A percentile compares a stretch with the other conserved stretches of the same genome.
Conservation (phyloP, 2,329 filamentous ascomycete genomes). For the Claviceps africana region DNA sequence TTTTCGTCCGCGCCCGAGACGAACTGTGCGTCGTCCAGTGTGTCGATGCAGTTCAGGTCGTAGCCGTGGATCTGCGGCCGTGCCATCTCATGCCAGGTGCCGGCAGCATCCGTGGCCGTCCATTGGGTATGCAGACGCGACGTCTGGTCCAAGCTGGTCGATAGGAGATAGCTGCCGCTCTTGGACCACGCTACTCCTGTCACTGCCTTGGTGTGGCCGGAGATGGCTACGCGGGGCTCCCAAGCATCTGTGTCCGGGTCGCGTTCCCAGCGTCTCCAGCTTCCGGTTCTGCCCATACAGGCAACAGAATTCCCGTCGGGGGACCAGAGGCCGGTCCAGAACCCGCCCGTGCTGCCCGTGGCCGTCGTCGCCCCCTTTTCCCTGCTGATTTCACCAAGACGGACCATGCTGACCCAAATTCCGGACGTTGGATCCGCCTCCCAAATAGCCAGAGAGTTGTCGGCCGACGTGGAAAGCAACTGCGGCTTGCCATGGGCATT, state of each 20-base stretch:
- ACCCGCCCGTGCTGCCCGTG: slow-evolving; percentile 87
- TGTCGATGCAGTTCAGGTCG: slow-evolving; percentile 86
- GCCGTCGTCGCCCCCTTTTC: slow-evolving; percentile 95
- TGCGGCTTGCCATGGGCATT: slow-evolving; percentile 41
- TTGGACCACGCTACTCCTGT: slow-evolving; percentile 75
- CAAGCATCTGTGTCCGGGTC: slow-evolving; percentile 50
- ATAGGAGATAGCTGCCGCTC: slow-evolving; percentile 70
- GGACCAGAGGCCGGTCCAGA: slow-evolving; percentile 92
- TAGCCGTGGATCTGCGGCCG: slow-evolving; percentile 96
- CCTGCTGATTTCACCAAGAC: slow-evolving; percentile 83
- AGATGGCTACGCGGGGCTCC: slow-evolving; percentile 62
- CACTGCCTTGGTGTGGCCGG: slow-evolving; percentile 71
- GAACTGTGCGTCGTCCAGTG: slow-evolving; percentile 60
- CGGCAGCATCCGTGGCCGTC: slow-evolving; percentile 29
- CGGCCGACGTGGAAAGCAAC: slow-evolving; percentile 79
- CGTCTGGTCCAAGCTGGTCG: slow-evolving; percentile 84
- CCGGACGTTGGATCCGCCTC: slow-evolving; percentile 70
- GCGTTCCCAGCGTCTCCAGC: slow-evolving; percentile 78
- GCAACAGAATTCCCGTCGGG: slow-evolving; percentile 61
- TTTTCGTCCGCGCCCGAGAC: slow-evolving; percentile 96
- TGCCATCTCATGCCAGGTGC: slow-evolving; percentile 89
- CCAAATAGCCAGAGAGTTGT: slow-evolving; percentile 92
- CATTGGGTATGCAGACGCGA: slow-evolving; percentile 76
- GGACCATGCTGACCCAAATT: slow-evolving; percentile 75
- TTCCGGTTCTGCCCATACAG: slow-evolving; percentile 78